Conservation (phyloP, 2,329 filamentous ascomycete genomes). For the Pyrenochaeta sp. region DNA sequence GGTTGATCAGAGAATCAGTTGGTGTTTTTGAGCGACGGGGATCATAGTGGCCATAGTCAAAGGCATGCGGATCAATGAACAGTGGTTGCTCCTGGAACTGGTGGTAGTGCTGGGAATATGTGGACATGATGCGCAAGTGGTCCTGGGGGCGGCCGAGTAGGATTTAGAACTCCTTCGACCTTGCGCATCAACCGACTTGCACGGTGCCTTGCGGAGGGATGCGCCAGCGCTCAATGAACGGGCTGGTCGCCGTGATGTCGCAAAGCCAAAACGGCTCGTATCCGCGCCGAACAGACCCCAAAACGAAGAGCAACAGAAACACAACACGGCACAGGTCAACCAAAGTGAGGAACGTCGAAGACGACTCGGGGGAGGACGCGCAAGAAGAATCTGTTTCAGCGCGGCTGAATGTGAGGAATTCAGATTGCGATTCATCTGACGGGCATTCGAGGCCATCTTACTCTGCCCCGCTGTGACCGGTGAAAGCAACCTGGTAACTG, state of each 20-base stretch:
- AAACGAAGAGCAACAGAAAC: constrained; percentile 30
- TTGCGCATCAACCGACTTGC: constrained; percentile 39
- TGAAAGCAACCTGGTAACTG: constrained; percentile 38
- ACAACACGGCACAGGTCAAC: constrained; percentile 28
- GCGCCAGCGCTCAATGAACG: constrained; percentile 32
- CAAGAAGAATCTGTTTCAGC: constrained; percentile 39
- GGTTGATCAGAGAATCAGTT: constrained; percentile 44
- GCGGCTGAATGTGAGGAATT: constrained; percentile 38
- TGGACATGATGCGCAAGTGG: constrained; percentile 41
- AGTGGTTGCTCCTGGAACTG: constrained; percentile 31
- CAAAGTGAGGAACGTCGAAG: constrained; percentile 32
- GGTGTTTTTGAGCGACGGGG: constrained; percentile 44
- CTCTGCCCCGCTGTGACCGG: constrained; percentile 47
- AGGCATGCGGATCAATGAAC: constrained; percentile 28
- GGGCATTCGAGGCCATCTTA: constrained; percentile 37
- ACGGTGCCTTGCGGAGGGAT: constrained; percentile 32
- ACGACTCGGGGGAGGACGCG: constrained; percentile 41
- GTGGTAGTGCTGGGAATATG: constrained; percentile 30
- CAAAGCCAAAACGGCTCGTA: constrained; percentile 28
- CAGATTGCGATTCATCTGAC: constrained; percentile 31
- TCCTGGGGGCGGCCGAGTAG: constrained; percentile 26
- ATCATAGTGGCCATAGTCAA: constrained; percentile 34
- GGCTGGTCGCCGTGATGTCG: constrained; percentile 32
- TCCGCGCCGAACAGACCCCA: constrained; percentile 22
- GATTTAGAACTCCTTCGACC: constrained; percentile 29